Base-by-base conservation (phyloP, 192 early-diverging fungal species). In the Mortierella hygrophila region DNA sequence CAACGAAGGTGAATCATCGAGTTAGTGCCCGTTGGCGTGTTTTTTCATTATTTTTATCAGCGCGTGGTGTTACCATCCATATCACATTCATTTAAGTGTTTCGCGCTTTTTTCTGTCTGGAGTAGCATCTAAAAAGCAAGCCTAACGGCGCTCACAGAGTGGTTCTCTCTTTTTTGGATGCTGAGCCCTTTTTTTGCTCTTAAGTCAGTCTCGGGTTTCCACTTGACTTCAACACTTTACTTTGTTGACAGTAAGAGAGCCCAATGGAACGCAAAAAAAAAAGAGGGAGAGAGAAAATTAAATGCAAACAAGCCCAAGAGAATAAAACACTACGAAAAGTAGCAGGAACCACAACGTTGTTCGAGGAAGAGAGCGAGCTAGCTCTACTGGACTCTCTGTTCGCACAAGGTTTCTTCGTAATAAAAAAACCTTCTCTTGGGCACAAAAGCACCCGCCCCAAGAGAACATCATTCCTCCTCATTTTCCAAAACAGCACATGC, bases 201-300 rank as follows among this genome's bases (percentile, higher is more conserved):
- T 52, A 52, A 49, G 47, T 49, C 10, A 52, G 49, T 21, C 70
- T 42, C 44, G 41, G 41, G 41, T 42, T 40, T 16, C 49, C 42
- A 9, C 60, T 20, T 72, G 71, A 35, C 71, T 72, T 72, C 23
- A 44, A 35, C 35, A 35, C 35, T 35, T 0, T 10, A 18, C 38
- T 72, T 38, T 72, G 29, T 72, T 42, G 41, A 42, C 42, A 60
- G 16, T 8, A 26, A 60, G 38, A 47, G 70, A 72, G 70, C 70
- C 42, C 70, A 42, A 18, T 26, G 70, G 42, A 42, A 70, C 68
- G 68, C 68, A 38, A 40, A 37, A 35, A 60, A 57, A 57, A 57
- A 23, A 57, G n/a, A 35, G 35, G 35, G 35, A 35, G 35, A 35
- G 35, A 35, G 35, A 60, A 60, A 60, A 60, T 60, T 60, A 40